Percentiles rank a stretch among this genome's conserved stretches.
Conservation (phyloP, 306 rosid species). For the Acacia confusa region DNA sequence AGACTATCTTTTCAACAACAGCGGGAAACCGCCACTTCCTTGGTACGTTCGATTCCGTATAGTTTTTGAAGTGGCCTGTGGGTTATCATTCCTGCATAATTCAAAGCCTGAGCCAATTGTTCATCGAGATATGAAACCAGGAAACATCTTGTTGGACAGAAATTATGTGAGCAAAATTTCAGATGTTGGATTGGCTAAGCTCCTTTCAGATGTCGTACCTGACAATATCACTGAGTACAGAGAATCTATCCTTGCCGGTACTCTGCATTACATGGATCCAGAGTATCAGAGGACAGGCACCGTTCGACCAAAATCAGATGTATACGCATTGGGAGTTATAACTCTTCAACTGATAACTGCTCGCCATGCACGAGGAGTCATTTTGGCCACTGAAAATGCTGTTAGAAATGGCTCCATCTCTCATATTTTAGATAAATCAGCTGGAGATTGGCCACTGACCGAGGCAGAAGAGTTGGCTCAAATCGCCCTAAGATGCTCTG, state of each 20-base stretch:
- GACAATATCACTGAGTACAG: slow-evolving; percentile 84
- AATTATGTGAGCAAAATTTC: slow-evolving; percentile 83
- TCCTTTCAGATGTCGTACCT: slow-evolving; percentile 68
- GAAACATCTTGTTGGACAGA: slow-evolving; percentile 78
- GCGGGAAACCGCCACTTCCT: slow-evolving; percentile 68
- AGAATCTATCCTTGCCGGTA: slow-evolving; percentile 86
- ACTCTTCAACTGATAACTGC: slow-evolving; percentile 73
- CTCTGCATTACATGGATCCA: slow-evolving; percentile 92
- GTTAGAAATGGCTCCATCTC: slow-evolving; percentile 51
- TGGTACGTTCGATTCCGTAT: slow-evolving; percentile 76
- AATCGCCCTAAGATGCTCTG: slow-evolving; percentile 65
- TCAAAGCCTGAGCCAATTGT: slow-evolving; percentile 83
- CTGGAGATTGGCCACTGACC: slow-evolving; percentile 78
- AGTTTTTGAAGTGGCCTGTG: slow-evolving; percentile 80
- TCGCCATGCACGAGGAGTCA: slow-evolving; percentile 67
- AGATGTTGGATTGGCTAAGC: slow-evolving; percentile 89
- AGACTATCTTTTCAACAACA: slow-evolving; percentile 52
- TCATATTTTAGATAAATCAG: slow-evolving; percentile 66
- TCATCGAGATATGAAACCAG: slow-evolving; percentile 95
- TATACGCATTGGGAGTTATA: slow-evolving; percentile 81
- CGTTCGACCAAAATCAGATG: slow-evolving; percentile 85
- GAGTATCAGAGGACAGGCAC: slow-evolving; percentile 98
- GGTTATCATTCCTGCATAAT: slow-evolving; percentile 83
- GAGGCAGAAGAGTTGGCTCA: slow-evolving; percentile 73
- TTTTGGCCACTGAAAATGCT: slow-evolving; percentile 62